Evolutionary conservation across 129 eudicot genomes (phyloP).

Genomic region (Helianthus tuberosus): DNA sequence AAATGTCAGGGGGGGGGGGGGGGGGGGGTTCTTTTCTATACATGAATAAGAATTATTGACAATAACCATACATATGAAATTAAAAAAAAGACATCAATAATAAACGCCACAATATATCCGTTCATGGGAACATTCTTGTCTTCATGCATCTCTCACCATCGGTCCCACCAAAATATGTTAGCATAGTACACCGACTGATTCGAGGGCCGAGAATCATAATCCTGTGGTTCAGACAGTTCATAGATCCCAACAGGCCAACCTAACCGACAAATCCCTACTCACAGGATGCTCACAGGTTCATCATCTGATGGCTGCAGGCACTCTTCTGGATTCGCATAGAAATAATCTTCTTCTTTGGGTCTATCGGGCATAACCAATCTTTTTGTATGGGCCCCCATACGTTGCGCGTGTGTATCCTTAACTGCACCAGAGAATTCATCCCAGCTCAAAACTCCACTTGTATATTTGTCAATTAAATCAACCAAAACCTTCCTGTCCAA

Average conservation of each 20-base stretch:
- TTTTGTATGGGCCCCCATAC: constrained; percentile 83
- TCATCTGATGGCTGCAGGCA: constrained; percentile 73
- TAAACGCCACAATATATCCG: constrained; percentile 13
- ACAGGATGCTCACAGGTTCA: constrained; percentile 47
- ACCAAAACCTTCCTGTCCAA: constrained; percentile 78
- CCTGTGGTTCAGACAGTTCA: constrained; percentile 23
- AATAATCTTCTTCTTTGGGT: constrained; percentile 97
- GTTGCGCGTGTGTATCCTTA: constrained; percentile 67
- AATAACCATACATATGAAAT: constrained; percentile 29
- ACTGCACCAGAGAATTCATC: constrained; percentile 81
- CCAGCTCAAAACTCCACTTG: constrained; percentile 64
- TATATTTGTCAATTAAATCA: constrained; percentile 81
- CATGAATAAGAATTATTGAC: constrained; percentile 40
- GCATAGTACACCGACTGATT: constrained; percentile 9
- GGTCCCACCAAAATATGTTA: constrained; percentile 24
- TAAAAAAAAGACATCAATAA: constrained; percentile 24
- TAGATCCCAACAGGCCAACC: constrained; percentile 10
- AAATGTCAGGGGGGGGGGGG: constrained; percentile 31
- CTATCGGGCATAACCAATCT: constrained; percentile 80
- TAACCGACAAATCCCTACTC: constrained; percentile 12
- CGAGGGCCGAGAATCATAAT: constrained; percentile 13
- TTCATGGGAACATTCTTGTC: constrained; percentile 26
- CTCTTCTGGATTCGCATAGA: constrained; percentile 90
- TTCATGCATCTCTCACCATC: constrained; percentile 17
- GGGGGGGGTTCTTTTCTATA: constrained; percentile 27